Conservation (phyloP, 2,329 filamentous ascomycete species). For the Fusarium humuli region DNA sequence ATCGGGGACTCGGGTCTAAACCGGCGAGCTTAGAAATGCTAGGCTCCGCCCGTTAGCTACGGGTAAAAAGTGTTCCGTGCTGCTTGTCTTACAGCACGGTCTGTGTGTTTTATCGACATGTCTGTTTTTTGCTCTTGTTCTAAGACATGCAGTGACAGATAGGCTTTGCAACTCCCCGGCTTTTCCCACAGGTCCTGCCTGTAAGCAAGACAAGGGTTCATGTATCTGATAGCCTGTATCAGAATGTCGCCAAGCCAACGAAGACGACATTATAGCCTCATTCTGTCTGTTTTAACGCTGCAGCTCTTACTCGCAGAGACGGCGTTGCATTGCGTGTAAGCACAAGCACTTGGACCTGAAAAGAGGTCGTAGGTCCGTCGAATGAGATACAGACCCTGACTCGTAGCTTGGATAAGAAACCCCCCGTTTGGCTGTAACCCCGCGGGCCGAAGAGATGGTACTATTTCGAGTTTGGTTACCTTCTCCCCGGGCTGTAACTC, state of each 20-base stretch:
- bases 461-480: conserved; percentile 25
- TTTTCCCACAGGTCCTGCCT: background rate
- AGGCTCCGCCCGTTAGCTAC: background rate
- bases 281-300: background rate
- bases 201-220: conserved; percentile 1
- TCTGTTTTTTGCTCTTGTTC: background rate
- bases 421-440: conserved; percentile 13
- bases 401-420: background rate
- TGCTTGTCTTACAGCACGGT: conserved; percentile 13
- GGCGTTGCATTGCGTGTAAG: conserved; percentile 11
- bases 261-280: conserved; percentile 8
- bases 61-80: background rate
- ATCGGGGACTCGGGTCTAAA: conserved; percentile 30
- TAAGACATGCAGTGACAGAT: conserved; percentile 3
- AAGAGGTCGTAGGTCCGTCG: background rate
- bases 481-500: background rate
- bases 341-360: background rate
- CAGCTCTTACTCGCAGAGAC: background rate
- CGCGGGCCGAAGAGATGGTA: conserved; percentile 7
- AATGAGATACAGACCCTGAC: background rate
- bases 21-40: conserved; percentile 8
- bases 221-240: background rate
- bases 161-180: conserved; percentile 1
- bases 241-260: conserved; percentile 8
- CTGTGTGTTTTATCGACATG: background rate